A percentile compares a stretch with the other conserved stretches of the same genome.
phyloP scores from a whole-genome alignment of 306 rosid species.

The Rosa chinensis region DNA sequence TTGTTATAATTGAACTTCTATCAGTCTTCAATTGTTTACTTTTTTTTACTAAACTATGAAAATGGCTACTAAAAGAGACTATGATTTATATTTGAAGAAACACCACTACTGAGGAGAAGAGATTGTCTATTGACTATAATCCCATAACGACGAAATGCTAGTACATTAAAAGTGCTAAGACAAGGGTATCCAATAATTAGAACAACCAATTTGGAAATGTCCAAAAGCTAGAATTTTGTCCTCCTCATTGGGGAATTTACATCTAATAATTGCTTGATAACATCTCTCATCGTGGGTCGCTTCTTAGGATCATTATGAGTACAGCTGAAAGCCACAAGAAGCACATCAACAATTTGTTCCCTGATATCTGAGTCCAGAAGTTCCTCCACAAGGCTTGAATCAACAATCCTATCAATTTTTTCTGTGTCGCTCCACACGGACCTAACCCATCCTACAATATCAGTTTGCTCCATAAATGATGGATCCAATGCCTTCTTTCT shows the following conservation, averaged over 20 bases:
- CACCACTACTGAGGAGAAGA: neutral
- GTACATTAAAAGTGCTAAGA: neutral
- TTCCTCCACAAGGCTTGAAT: conserved; percentile 53
- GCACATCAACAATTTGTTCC: conserved; percentile 46
- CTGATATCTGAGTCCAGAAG: conserved; percentile 32
- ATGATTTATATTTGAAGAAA: neutral
- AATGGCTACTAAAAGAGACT: neutral
- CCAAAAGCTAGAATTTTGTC: neutral
- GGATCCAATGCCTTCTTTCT: conserved; percentile 61
- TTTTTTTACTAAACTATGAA: neutral
- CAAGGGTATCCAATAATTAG: neutral
- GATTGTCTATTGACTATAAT: neutral
- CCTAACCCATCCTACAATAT: conserved; percentile 54
- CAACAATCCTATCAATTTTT: conserved; percentile 50
- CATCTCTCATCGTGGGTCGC: conserved; percentile 68
- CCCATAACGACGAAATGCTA: neutral
- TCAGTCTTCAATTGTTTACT: neutral
- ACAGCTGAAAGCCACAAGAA: conserved; percentile 61
- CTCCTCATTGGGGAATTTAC: conserved; percentile 18
- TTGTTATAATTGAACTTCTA: neutral
- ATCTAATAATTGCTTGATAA: conserved; percentile 42
- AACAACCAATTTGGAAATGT: neutral
- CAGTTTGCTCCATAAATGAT: conserved; percentile 44
- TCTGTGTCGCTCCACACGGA: conserved; percentile 43
- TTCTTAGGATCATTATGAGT: conserved; percentile 52